Evolutionary conservation across 2,329 filamentous ascomycete genomes (phyloP).

Genomic region (Cytospora chrysosperma): DNA sequence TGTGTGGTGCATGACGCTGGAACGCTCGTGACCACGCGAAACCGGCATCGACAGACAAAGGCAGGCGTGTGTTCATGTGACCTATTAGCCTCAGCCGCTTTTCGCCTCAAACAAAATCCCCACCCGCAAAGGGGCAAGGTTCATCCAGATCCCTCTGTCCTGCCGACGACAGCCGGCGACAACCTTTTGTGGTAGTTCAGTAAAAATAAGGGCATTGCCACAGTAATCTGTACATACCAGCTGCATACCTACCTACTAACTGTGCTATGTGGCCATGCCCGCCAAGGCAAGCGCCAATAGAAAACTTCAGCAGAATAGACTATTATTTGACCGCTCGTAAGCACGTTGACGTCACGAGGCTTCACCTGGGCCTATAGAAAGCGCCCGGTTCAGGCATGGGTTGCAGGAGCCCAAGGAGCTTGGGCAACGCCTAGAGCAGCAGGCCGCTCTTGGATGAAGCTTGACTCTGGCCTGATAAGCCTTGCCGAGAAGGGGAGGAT

Average conservation of each 20-base stretch:
- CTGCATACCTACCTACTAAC: too few species aligned
- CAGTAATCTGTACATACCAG: too few species aligned
- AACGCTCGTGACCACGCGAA: background rate
- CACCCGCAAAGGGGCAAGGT: too few species aligned
- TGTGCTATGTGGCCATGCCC: too few species aligned
- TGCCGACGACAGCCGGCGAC: background rate
- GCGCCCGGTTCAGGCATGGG: background rate
- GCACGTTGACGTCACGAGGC: background rate
- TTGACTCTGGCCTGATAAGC: too few species aligned
- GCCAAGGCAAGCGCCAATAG: too few species aligned
- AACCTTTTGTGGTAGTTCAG: too few species aligned
- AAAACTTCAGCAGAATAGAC: background rate
- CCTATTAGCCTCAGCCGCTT: background rate
- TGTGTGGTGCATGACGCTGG: background rate
- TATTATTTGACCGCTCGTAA: background rate
- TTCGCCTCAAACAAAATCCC: background rate
- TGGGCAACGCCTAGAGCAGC: background rate
- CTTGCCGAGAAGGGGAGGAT: too few species aligned
- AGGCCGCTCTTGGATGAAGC: too few species aligned
- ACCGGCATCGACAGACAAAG: background rate
- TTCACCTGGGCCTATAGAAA: background rate
- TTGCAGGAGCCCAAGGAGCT: too few species aligned
- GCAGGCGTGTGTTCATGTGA: background rate
- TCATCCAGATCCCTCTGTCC: too few species aligned
- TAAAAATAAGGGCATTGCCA: too few species aligned